Conservation (phyloP, 139 green algal species). For the Astrephomene gubernaculifera region DNA sequence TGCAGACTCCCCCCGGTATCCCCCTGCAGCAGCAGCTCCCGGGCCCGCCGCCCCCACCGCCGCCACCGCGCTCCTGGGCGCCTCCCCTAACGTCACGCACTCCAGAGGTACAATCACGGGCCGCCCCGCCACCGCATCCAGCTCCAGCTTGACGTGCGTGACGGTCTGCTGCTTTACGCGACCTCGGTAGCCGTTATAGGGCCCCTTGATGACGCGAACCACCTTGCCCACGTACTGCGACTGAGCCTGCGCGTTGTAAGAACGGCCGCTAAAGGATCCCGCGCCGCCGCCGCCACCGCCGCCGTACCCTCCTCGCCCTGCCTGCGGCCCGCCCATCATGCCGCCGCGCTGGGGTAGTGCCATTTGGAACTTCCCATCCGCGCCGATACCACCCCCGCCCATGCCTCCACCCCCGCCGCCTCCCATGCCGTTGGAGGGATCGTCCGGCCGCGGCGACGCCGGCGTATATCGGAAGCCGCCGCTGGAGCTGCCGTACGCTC, state of each 20-base stretch:
- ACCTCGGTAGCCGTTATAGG: constrained; percentile 88
- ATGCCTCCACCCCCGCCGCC: background rate
- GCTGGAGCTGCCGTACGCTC: background rate
- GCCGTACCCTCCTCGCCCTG: constrained; percentile 19
- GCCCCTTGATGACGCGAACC: constrained; percentile 60
- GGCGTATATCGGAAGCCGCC: constrained; percentile 20
- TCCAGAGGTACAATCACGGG: constrained; percentile 79
- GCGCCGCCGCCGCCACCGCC: background rate
- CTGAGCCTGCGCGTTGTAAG: constrained; percentile 7
- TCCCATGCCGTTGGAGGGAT: background rate
- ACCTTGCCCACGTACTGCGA: constrained; percentile 40
- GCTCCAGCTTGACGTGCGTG: constrained; percentile 86
- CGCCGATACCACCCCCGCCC: constrained; percentile 4
- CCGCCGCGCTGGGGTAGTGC: constrained; percentile 22
- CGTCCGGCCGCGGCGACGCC: constrained; percentile 34
- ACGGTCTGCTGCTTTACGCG: constrained; percentile 84
- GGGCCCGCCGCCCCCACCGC: background rate
- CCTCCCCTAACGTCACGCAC: constrained; percentile 50
- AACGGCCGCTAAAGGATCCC: constrained; percentile 19
- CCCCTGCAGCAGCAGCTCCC: too few species aligned
- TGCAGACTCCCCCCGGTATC: too few species aligned
- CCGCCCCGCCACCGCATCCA: constrained; percentile 87
- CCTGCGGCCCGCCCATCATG: background rate
- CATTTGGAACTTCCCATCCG: constrained; percentile 41
- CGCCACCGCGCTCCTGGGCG: background rate